These are phyloP conservation scores for Epichloe glyceriae DNA, from an alignment of 2,329 filamentous ascomycete species.

Conservation along the genomic window DNA sequence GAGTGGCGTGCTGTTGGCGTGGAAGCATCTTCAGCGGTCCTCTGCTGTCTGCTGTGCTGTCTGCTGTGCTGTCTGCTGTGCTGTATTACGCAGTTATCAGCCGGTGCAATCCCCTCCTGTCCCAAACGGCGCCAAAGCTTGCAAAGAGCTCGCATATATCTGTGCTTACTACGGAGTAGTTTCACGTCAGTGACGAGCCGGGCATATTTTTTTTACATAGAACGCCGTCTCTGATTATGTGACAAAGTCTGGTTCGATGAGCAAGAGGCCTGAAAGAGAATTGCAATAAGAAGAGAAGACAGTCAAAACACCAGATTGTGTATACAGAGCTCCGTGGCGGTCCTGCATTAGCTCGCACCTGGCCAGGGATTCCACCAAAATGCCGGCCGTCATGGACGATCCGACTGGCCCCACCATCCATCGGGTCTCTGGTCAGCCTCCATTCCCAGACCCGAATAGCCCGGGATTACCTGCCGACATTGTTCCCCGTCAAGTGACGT, in stretches of 20 bases:
- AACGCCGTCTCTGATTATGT: no score
- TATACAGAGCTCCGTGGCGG: no score
- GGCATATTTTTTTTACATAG: no score
- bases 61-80: no score
- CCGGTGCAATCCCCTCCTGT: no score
- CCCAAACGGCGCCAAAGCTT: no score
- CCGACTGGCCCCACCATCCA: conserved; percentile 58
- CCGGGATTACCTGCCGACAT: conserved; percentile 57
- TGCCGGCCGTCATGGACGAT: conserved; percentile 72
- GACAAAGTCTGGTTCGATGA: background rate
- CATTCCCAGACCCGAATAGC: conserved; percentile 49
- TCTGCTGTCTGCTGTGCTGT: no score
- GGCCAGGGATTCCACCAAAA: conserved; percentile 19
- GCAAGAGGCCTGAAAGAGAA: background rate
- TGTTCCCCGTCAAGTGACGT: conserved; percentile 61
- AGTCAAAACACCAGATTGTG: background rate
- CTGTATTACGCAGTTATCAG: no score
- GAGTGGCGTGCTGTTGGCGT: background rate
- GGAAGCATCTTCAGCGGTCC: background rate
- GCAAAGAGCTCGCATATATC: no score
- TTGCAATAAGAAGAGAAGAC: background rate
- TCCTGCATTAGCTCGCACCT: background rate
- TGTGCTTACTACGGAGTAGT: no score
- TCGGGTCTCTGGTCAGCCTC: conserved; percentile 51
- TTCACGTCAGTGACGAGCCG: no score